These are phyloP conservation scores for Trifolium subterraneum DNA, from an alignment of 306 rosid genomes.

Conservation along the genomic window DNA sequence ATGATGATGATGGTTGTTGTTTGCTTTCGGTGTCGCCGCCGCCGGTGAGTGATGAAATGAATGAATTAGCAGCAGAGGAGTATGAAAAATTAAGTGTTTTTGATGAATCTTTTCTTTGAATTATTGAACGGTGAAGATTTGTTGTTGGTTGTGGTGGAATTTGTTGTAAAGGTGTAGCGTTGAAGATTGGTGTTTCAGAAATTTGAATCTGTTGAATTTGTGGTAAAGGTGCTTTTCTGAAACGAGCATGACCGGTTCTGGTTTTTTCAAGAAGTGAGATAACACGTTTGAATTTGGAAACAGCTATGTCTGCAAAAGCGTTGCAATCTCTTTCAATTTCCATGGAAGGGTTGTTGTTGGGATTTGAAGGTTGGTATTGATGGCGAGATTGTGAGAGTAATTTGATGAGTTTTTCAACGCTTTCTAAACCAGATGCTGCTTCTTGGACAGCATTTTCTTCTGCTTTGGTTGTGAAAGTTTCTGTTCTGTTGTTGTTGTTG, in stretches of 20 bases:
- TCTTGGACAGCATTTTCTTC: slow-evolving; percentile 81
- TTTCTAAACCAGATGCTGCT: slow-evolving; percentile 85
- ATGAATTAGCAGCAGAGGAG: slow-evolving; percentile 62
- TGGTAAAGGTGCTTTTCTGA: slow-evolving; percentile 69
- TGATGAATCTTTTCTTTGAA: slow-evolving; percentile 52
- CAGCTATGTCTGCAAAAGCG: slow-evolving; percentile 84
- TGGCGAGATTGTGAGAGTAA: slow-evolving; percentile 49
- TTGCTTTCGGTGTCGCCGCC: slow-evolving; percentile 70
- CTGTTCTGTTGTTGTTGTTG: slow-evolving; percentile 7
- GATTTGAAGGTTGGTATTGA: slow-evolving; percentile 36
- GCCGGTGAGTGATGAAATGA: slow-evolving; percentile 75
- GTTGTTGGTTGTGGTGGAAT: slow-evolving; percentile 61
- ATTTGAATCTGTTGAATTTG: slow-evolving; percentile 22
- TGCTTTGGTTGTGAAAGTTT: slow-evolving; percentile 44
- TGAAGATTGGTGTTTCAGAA: slow-evolving; percentile 42
- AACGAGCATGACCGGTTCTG: slow-evolving; percentile 90
- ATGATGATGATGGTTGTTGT: slow-evolving; percentile 52
- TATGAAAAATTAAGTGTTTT: slow-evolving; percentile 72
- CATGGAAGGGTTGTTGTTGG: slow-evolving; percentile 28
- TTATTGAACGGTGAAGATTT: neutral
- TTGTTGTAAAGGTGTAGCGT: slow-evolving; percentile 87
- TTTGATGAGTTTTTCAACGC: slow-evolving; percentile 68
- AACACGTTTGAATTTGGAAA: slow-evolving; percentile 79
- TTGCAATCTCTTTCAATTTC: slow-evolving; percentile 64
- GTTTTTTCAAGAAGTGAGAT: slow-evolving; percentile 88